Conservation (phyloP, 2,329 filamentous ascomycete species). For the Fusarium nanum region DNA sequence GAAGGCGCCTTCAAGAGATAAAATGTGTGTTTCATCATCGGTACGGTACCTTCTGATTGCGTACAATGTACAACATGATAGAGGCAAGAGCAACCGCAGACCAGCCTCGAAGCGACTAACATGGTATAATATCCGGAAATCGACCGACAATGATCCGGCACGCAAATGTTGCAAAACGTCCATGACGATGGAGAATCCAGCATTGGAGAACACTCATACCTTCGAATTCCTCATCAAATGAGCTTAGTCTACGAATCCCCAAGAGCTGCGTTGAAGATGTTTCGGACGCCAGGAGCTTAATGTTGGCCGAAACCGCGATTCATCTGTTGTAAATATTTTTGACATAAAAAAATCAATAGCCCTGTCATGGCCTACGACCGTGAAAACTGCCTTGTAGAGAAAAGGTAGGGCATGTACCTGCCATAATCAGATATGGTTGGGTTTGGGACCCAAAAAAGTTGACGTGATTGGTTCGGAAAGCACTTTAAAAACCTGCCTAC, state of each 20-base stretch:
- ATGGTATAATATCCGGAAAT: constrained; percentile 5
- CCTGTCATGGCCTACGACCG: not conserved
- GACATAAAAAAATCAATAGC: not conserved
- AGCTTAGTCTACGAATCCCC: not conserved
- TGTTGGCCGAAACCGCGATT: constrained; percentile 9
- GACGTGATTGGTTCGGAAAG: constrained; percentile 34
- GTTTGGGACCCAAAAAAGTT: not conserved
- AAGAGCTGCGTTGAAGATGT: not conserved
- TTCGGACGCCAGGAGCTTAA: not conserved
- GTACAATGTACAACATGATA: constrained; percentile 7
- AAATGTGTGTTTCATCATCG: not conserved
- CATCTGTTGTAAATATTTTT: not conserved
- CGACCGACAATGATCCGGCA: constrained; percentile 12
- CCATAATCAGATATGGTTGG: constrained; percentile 36
- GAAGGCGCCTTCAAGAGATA: constrained; percentile 10
- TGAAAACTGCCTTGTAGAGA: not conserved
- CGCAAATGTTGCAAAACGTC: not conserved
- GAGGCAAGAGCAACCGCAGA: not conserved
- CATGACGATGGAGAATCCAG: not conserved
- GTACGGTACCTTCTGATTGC: constrained; percentile 12
- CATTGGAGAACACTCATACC: not conserved
- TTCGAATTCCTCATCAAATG: not conserved
- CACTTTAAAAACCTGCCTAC: constrained; percentile 19
- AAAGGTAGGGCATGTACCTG: constrained; percentile 28
- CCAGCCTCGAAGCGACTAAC: constrained; percentile 1